These are phyloP conservation scores for Scleromitrula shiraiana DNA, from an alignment of 2,329 filamentous ascomycete genomes.

Conservation along the genomic window DNA sequence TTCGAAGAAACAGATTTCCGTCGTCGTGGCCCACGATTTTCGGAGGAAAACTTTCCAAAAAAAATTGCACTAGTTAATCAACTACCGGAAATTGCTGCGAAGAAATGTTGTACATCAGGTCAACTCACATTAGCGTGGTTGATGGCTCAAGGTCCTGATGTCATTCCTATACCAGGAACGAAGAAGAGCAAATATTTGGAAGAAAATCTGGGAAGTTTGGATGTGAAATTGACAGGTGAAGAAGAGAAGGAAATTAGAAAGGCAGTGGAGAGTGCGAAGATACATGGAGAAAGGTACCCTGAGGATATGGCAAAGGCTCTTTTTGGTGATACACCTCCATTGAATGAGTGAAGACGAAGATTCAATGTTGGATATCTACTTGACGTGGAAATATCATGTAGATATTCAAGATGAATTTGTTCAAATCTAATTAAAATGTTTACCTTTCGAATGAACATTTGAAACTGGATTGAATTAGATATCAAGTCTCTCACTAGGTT, in stretches of 20 bases:
- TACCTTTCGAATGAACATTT: no score
- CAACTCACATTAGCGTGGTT: constrained; percentile 48
- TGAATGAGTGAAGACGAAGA: constrained; percentile 10
- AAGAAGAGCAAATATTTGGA: constrained; percentile 39
- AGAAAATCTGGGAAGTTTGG: constrained; percentile 21
- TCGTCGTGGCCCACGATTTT: constrained; percentile 36
- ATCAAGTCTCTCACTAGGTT: no score
- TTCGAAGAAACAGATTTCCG: constrained; percentile 43
- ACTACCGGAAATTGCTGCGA: constrained; percentile 38
- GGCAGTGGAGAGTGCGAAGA: constrained; percentile 37
- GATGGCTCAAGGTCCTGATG: constrained; percentile 42
- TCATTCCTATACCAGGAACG: constrained; percentile 48
- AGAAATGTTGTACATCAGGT: constrained; percentile 40
- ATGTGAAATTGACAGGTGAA: constrained; percentile 12
- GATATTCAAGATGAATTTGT: no score
- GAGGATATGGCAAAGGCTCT: constrained; percentile 28
- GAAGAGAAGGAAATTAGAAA: constrained; percentile 20
- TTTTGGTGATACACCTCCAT: constrained; percentile 18
- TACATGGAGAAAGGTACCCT: constrained; percentile 42
- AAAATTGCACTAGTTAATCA: constrained; percentile 41
- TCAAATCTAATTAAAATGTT: no score
- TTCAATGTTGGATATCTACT: no score
- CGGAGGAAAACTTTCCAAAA: constrained; percentile 41
- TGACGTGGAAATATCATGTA: background rate
- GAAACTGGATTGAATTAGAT: no score